Conservation (phyloP, 2,329 filamentous ascomycete species). For the Alternaria viburni region DNA sequence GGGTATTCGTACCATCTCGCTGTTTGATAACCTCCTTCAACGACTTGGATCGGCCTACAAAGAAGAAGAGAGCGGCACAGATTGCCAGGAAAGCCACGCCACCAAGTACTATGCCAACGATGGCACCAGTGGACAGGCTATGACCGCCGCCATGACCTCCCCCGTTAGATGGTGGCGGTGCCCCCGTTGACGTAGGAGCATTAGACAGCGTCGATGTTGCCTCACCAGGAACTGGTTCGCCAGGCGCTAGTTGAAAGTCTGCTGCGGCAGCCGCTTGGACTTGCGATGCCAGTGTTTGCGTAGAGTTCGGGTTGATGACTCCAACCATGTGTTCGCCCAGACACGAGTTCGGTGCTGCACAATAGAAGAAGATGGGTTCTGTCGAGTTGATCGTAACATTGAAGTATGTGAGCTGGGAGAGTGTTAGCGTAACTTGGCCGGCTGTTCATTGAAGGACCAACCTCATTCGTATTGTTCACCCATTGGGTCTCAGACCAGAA, state of each 20-base stretch:
- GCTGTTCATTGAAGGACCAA: slow-evolving; percentile 15
- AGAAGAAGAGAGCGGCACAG: slow-evolving; percentile 68
- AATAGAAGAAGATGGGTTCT: slow-evolving; percentile 49
- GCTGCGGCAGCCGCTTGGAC: slow-evolving; percentile 30
- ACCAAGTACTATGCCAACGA: slow-evolving; percentile 65
- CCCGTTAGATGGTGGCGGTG: slow-evolving; percentile 1
- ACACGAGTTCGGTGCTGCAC: slow-evolving; percentile 68
- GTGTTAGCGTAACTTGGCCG: neutral
- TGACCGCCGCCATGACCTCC: neutral
- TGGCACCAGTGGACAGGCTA: slow-evolving; percentile 48
- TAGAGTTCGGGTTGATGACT: slow-evolving; percentile 68
- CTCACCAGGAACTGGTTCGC: slow-evolving; percentile 50
- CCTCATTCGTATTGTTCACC: slow-evolving; percentile 32
- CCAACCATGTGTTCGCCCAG: slow-evolving; percentile 73
- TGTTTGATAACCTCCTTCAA: slow-evolving; percentile 33
- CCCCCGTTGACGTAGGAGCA: slow-evolving; percentile 11
- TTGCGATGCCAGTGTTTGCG: slow-evolving; percentile 38
- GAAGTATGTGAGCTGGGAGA: slow-evolving; percentile 35
- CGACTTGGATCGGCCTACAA: slow-evolving; percentile 59
- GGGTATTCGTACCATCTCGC: slow-evolving; percentile 2
- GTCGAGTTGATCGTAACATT: slow-evolving; percentile 46
- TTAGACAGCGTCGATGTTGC: slow-evolving; percentile 23
- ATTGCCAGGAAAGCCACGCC: slow-evolving; percentile 66
- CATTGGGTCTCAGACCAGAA: slow-evolving; percentile 42
- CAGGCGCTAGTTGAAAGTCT: slow-evolving; percentile 45